Conservation (phyloP, 2,329 filamentous ascomycete species). For the Aspergillus puulaauensis region DNA sequence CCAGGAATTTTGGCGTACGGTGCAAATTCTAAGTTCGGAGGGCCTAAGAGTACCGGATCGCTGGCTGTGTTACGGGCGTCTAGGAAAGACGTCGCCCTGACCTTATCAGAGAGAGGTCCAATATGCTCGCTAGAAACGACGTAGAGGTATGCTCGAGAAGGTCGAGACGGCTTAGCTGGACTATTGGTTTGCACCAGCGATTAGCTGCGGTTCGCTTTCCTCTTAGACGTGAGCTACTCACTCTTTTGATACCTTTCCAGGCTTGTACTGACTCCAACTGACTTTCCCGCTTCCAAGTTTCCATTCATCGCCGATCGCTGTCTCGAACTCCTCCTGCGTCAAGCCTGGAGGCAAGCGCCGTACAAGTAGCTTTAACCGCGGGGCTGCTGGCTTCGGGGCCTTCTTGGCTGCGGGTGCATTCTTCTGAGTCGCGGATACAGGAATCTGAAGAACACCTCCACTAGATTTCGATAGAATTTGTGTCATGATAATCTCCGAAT, state of each 20-base stretch:
- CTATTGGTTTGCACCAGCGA: constrained; percentile 42
- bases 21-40: constrained; percentile 77
- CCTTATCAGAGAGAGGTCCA: constrained; percentile 64
- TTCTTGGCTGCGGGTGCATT: constrained; percentile 49
- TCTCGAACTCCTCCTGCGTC: constrained; percentile 73
- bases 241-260: constrained; percentile 81
- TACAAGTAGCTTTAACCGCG: constrained; percentile 79
- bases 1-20: constrained; percentile 80
- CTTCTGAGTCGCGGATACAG: constrained; percentile 47
- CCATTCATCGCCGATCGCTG: constrained; percentile 76
- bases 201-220: background rate
- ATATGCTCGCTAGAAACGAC: constrained; percentile 71
- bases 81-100: constrained; percentile 70
- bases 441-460: constrained; percentile 56
- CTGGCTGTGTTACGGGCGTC: constrained; percentile 77
- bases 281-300: constrained; percentile 75
- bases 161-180: constrained; percentile 79
- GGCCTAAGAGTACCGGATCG: constrained; percentile 71
- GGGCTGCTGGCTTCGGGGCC: constrained; percentile 45
- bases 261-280: constrained; percentile 75
- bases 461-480: constrained; percentile 34
- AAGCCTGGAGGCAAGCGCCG: constrained; percentile 83
- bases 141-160: constrained; percentile 79
- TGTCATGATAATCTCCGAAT: constrained; percentile 23
- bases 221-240: constrained; percentile 45